A percentile compares a stretch with the other conserved stretches of the same genome.
Evolutionary conservation across 176 grass and related monocot species (phyloP).

Genomic region (Luzula sylvatica): DNA sequence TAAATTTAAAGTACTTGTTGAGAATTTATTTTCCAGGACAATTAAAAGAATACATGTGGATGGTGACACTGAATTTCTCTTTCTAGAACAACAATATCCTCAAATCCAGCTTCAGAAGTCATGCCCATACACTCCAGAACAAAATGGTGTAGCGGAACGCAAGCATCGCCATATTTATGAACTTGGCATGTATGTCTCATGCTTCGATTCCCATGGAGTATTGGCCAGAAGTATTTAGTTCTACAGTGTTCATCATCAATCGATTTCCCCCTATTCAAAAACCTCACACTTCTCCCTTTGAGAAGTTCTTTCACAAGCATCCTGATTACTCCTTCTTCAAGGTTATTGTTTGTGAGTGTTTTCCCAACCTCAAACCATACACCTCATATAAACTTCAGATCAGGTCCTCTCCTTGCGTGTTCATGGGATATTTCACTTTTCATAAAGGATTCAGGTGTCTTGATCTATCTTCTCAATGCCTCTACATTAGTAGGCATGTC

Average conservation of each 20-base stretch:
- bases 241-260: not conserved
- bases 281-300: not conserved
- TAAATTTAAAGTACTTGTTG: too few relatives aligned
- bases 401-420: not conserved
- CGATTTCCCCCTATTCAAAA: not conserved
- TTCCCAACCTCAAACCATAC: not conserved
- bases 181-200: too few relatives aligned
- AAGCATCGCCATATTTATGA: too few relatives aligned
- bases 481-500: too few relatives aligned
- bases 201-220: not conserved
- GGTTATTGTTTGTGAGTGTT: not conserved
- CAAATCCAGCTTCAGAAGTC: too few relatives aligned
- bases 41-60: too few relatives aligned
- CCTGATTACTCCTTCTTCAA: not conserved
- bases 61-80: too few relatives aligned
- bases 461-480: too few relatives aligned
- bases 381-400: not conserved
- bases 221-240: not conserved
- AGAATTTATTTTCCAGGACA: too few relatives aligned
- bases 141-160: too few relatives aligned
- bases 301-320: not conserved
- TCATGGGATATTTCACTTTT: not conserved
- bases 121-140: too few relatives aligned
- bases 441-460: not conserved
- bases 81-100: too few relatives aligned